phyloP scores from a whole-genome alignment of 345 rosid species.

The Lepidium africanum region DNA sequence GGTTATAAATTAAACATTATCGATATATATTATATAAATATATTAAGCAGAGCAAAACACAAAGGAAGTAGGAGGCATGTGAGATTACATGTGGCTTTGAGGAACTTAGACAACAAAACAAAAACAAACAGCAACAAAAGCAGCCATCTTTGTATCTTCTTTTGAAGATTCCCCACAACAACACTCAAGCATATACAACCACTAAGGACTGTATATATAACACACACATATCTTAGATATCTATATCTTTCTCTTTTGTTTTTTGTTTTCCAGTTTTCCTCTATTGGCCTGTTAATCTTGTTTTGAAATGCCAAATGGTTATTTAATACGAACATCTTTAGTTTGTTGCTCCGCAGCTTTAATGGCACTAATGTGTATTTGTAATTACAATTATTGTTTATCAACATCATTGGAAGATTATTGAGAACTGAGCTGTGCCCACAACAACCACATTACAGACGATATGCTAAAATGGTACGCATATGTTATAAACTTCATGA shows the following conservation, averaged over 20 bases:
- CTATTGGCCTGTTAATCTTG: background rate
- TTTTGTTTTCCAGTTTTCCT: background rate
- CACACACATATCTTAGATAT: background rate
- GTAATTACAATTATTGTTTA: background rate
- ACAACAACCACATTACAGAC: slow-evolving; percentile 5
- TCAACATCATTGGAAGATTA: slow-evolving; percentile 8
- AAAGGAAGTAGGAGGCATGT: background rate
- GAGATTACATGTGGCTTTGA: slow-evolving; percentile 22
- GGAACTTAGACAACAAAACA: slow-evolving; percentile 20
- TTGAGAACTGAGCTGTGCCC: background rate
- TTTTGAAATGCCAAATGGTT: background rate
- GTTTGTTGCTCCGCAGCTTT: background rate
- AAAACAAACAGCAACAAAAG: slow-evolving; percentile 10
- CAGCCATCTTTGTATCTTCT: slow-evolving; percentile 24
- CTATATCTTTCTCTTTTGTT: background rate
- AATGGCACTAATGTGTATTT: background rate
- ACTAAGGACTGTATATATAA: background rate
- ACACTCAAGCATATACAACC: slow-evolving; percentile 8
- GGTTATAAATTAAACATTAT: too few species aligned
- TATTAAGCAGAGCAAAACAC: background rate
- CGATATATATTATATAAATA: too few species aligned
- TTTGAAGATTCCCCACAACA: slow-evolving; percentile 25
- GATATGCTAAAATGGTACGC: background rate
- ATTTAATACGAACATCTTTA: background rate
- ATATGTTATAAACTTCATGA: background rate